A percentile compares a stretch with the other conserved stretches of the same genome.
Conservation (phyloP, 768 basidiomycete species). For the Scleroderma citrinum region DNA sequence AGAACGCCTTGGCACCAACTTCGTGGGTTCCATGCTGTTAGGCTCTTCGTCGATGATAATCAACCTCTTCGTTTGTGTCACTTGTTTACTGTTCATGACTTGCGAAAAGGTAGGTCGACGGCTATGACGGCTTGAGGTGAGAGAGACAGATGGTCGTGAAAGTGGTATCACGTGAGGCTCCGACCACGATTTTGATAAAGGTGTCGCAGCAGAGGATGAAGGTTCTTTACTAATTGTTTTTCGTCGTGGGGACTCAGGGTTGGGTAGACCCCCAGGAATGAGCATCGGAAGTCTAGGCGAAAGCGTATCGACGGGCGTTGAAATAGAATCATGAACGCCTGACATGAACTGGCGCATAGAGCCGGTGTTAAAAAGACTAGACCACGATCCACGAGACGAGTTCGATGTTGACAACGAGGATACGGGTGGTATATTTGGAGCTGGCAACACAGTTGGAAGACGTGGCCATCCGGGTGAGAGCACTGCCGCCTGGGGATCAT, state of each 20-base stretch:
- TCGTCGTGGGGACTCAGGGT: constrained; percentile 25
- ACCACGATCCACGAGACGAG: constrained; percentile 77
- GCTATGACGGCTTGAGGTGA: constrained; percentile 32
- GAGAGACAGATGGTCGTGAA: constrained; percentile 33
- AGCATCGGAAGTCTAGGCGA: constrained; percentile 20
- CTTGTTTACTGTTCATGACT: constrained; percentile 26
- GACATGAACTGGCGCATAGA: constrained; percentile 64
- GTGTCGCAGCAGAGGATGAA: constrained; percentile 17
- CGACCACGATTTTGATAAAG: constrained; percentile 53
- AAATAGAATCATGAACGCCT: constrained; percentile 48
- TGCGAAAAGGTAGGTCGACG: constrained; percentile 41
- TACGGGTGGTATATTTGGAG: constrained; percentile 30
- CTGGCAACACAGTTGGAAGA: constrained; percentile 38
- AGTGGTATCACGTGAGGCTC: constrained; percentile 35
- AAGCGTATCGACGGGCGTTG: constrained; percentile 30
- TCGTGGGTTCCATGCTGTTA: constrained; percentile 7
- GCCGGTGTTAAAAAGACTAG: constrained; percentile 65
- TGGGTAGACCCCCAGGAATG: constrained; percentile 16
- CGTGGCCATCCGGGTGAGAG: constrained; percentile 51
- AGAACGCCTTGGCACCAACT: constrained; percentile 5
- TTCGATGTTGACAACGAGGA: constrained; percentile 45
- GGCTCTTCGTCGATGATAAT: constrained; percentile 27
- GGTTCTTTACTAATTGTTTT: constrained; percentile 22
- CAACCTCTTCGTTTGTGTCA: constrained; percentile 34
- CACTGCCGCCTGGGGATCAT: constrained; percentile 34